Evolutionary conservation across 1,284 basidiomycete genomes (phyloP).

Genomic region (Apiotrichum domesticum): DNA sequence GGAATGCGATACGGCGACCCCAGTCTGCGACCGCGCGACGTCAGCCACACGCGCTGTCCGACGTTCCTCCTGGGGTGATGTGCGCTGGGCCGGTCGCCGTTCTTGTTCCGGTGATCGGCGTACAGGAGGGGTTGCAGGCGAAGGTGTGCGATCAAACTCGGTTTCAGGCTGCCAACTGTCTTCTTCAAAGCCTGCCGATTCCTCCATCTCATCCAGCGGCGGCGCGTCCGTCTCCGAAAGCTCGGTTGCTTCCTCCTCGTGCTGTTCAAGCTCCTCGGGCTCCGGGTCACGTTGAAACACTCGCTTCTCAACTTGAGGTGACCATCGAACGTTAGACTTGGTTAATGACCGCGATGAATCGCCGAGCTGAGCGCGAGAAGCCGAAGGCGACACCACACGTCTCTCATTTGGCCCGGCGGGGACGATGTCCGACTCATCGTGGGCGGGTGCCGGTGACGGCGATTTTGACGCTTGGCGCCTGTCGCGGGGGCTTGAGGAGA

Average conservation of each 20-base stretch:
- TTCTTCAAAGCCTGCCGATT: neutral
- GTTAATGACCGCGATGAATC: neutral
- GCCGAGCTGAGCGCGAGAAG: too few relatives aligned
- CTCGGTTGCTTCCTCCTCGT: neutral
- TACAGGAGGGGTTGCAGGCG: neutral
- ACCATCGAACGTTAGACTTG: conserved; percentile 3
- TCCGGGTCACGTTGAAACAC: neutral
- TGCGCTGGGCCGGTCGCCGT: neutral
- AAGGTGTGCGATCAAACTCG: neutral
- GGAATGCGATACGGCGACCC: too few relatives aligned
- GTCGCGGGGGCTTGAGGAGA: neutral
- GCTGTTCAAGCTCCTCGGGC: neutral
- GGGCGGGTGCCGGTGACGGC: neutral
- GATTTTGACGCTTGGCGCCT: neutral
- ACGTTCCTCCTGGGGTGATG: neutral
- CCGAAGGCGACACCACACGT: too few relatives aligned
- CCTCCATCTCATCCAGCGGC: too few relatives aligned
- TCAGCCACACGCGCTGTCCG: neutral
- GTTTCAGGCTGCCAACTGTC: neutral
- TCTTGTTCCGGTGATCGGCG: neutral
- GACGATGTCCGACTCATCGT: too few relatives aligned
- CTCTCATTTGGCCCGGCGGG: too few relatives aligned
- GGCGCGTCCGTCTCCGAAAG: too few relatives aligned
- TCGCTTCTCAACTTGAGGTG: conserved; percentile 1
- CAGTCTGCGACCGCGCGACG: too few relatives aligned